Percentiles rank a stretch among this genome's conserved stretches.
phyloP scores from a whole-genome alignment of 23 red algal genomes.

The Gracilariopsis chorda region DNA sequence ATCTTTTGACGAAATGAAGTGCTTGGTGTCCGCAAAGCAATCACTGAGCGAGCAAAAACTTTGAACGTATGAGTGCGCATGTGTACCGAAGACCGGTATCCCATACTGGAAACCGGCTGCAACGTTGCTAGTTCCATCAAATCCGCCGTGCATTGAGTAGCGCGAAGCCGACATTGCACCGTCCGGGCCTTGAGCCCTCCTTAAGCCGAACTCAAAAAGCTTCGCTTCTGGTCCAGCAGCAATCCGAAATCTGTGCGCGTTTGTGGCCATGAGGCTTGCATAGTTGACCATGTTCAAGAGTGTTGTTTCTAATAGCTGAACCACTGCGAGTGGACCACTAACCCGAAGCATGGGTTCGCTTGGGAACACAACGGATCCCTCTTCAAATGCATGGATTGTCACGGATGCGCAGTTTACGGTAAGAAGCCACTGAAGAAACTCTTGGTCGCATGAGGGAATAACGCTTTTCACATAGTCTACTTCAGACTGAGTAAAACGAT shows the following conservation, averaged over 20 bases:
- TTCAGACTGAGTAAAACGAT: constrained; percentile 49
- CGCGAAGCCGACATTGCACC: constrained; percentile 65
- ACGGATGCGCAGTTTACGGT: neutral
- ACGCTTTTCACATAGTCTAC: constrained; percentile 17
- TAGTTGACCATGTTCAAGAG: constrained; percentile 81
- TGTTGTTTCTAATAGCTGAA: constrained; percentile 87
- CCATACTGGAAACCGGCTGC: constrained; percentile 48
- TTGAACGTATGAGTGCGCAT: constrained; percentile 86
- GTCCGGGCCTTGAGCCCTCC: constrained; percentile 88
- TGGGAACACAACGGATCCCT: constrained; percentile 71
- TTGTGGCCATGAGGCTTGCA: constrained; percentile 77
- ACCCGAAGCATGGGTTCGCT: constrained; percentile 61
- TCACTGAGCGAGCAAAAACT: constrained; percentile 1
- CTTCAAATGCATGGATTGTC: constrained; percentile 18
- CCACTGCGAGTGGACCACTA: constrained; percentile 73
- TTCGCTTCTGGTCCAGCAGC: constrained; percentile 53
- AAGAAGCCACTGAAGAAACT: constrained; percentile 57
- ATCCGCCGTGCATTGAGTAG: constrained; percentile 74
- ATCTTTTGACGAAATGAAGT: neutral
- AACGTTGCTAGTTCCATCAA: constrained; percentile 86
- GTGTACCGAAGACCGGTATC: constrained; percentile 76
- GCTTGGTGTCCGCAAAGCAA: neutral
- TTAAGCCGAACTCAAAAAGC: constrained; percentile 85
- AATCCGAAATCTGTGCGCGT: constrained; percentile 68
- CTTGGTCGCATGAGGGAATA: neutral